Evolutionary conservation across 495 filamentous ascomycete genomes (phyloP).

Genomic region (Hypoxylon rickii): DNA sequence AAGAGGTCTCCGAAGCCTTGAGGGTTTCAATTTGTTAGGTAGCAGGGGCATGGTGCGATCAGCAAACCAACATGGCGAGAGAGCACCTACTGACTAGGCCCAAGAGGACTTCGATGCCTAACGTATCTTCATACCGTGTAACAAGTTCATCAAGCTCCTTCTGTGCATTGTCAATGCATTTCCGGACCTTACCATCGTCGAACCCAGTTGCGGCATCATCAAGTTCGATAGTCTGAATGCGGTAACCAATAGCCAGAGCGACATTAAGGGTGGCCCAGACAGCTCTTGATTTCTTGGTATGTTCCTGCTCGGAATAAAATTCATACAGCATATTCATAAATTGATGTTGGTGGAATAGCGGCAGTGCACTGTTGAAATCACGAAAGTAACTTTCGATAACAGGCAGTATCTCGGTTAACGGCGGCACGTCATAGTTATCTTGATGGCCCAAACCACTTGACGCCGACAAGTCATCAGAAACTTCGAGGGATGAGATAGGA

Average conservation of each 20-base stretch:
- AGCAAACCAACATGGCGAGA: not conserved
- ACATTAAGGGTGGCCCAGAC: constrained; percentile 38
- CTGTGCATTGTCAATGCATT: constrained; percentile 40
- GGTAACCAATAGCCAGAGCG: constrained; percentile 37
- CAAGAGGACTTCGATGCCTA: constrained; percentile 38
- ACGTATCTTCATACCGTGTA: constrained; percentile 35
- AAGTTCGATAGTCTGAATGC: constrained; percentile 14
- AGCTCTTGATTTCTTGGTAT: constrained; percentile 20
- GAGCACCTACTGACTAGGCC: constrained; percentile 37
- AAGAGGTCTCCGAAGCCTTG: no score
- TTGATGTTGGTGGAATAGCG: constrained; percentile 34
- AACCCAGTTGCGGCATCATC: constrained; percentile 22
- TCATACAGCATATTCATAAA: constrained; percentile 36
- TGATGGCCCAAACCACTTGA: not conserved
- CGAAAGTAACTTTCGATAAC: constrained; percentile 37
- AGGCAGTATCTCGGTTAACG: constrained; percentile 33
- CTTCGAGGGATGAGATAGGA: not conserved
- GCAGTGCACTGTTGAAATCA: constrained; percentile 40
- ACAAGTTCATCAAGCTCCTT: constrained; percentile 39
- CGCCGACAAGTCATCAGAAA: not conserved
- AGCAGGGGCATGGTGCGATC: no score
- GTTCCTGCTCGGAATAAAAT: constrained; percentile 28
- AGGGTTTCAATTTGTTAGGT: no score
- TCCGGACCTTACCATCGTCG: constrained; percentile 24
- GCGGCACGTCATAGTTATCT: constrained; percentile 22